phyloP scores from a whole-genome alignment of 2,329 filamentous ascomycete genomes.

The Claviceps digitariae region DNA sequence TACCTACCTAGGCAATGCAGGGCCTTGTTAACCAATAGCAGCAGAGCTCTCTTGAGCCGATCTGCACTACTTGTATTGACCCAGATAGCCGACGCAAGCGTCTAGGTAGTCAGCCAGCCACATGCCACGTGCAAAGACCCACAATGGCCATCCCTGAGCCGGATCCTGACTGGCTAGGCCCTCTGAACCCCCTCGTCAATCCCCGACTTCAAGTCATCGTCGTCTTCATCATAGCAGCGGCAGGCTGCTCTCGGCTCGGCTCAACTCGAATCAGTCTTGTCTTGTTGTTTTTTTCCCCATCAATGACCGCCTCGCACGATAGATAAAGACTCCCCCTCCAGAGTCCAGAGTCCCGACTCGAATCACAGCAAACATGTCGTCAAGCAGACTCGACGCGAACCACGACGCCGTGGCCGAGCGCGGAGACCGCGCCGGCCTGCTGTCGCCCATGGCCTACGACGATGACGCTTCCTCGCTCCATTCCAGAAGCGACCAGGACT shows the following conservation, averaged over 20 bases:
- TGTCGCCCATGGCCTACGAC: slow-evolving; percentile 52
- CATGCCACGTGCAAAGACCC: no score
- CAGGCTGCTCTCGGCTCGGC: not conserved
- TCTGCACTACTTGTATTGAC: no score
- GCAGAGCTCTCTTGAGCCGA: no score
- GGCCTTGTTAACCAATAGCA: no score
- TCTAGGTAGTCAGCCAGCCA: no score
- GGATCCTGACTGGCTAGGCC: no score
- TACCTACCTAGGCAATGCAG: no score
- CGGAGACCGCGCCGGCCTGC: slow-evolving; percentile 29
- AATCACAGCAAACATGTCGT: slow-evolving; percentile 7
- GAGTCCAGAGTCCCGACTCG: not conserved
- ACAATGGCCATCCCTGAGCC: not conserved
- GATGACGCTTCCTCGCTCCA: slow-evolving; percentile 56
- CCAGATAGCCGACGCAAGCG: no score
- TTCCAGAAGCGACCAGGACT: slow-evolving; percentile 57
- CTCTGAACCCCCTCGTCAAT: no score
- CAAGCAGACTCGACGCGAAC: slow-evolving; percentile 11
- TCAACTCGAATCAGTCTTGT: not conserved
- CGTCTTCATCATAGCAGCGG: not conserved
- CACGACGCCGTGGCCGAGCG: slow-evolving; percentile 10
- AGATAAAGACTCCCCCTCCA: not conserved
- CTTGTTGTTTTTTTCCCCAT: not conserved
- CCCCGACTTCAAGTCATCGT: not conserved
- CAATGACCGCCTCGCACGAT: not conserved